Base-by-base conservation (phyloP, 192 early-diverging fungal genomes). In the Kappamyces sp. region DNA sequence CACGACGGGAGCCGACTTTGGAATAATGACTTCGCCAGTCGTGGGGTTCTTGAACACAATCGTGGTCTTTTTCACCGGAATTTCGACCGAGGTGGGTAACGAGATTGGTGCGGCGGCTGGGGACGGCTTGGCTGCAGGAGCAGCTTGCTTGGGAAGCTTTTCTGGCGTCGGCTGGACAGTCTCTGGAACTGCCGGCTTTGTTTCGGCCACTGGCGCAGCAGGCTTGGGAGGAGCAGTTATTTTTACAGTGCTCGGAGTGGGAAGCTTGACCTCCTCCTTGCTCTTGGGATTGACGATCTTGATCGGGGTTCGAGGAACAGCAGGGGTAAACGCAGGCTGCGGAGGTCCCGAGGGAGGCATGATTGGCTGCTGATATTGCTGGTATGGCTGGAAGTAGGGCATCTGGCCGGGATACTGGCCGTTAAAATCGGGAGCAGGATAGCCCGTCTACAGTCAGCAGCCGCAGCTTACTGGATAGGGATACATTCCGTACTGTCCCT, bases 201-300 rank as follows among this genome's bases (percentile, higher is more conserved):
- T 13, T 13, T 10, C 43, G 8, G 43, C 9, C 43, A 10, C 13
- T 9, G 43, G 9, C 8, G 43, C 9, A 44, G 43, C 43, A 10
- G 43, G 43, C 1, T 44, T 44, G 23, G 23, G 23, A 23, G 23
- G 23, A 23, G 23, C 23, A 23, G 23, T 23, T 23, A 33, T 7
- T 51, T 7, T 51, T 51, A 23, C 6, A 7, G 8, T 51, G 49
- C 49, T 51, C 32, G 49, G 49, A 8, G 7, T 51, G 6, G 49
- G 49, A 8, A 51, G 6, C 13, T 47, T 35, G 39, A 50, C 46
- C 9, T 15, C 36, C n/a, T 46, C 37, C 12, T 49, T 47, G 9
- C 40, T 50, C 12, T 38, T 47, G 3, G 60, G 60, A 51, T 61
- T 61, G 7, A 61, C 60, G 31, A 61, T 61, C 31, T 49, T 61